Percentiles rank a stretch among this genome's conserved stretches.
phyloP scores from a whole-genome alignment of 2,329 filamentous ascomycete species.

The Alternaria sp. region DNA sequence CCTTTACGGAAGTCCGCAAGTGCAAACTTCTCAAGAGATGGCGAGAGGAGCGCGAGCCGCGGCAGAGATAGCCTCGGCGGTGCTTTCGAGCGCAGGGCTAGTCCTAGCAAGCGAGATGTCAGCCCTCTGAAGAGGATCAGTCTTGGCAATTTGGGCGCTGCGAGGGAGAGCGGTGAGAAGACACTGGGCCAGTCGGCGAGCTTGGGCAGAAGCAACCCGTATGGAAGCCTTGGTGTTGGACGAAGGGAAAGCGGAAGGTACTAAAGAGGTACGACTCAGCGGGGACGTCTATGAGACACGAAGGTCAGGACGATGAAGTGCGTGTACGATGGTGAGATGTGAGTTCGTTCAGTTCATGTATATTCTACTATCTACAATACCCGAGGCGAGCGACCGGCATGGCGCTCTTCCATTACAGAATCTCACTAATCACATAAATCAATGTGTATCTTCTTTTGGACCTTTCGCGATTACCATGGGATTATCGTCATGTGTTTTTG shows the following conservation, averaged over 20 bases:
- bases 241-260: constrained; percentile 40
- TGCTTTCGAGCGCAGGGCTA: constrained; percentile 35
- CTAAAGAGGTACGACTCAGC: not conserved
- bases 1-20: constrained; percentile 80
- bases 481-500: not conserved
- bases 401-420: not conserved
- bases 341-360: not conserved
- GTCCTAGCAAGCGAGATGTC: constrained; percentile 45
- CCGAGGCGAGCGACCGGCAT: not conserved
- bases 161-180: constrained; percentile 14
- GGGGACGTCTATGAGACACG: not conserved
- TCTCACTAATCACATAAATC: not conserved
- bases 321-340: not conserved
- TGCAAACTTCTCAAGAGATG: constrained; percentile 56
- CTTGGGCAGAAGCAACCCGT: constrained; percentile 26
- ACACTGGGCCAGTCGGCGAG: constrained; percentile 23
- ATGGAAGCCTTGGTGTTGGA: constrained; percentile 31
- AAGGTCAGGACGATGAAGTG: not conserved
- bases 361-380: constrained; percentile 2
- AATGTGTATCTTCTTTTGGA: not conserved
- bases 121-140: constrained; percentile 55
- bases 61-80: constrained; percentile 28
- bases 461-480: not conserved
- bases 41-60: constrained; percentile 20
- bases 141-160: constrained; percentile 33